A percentile compares a stretch with the other conserved stretches of the same genome.
phyloP scores from a whole-genome alignment of 106 monocot genomes.

The Apostasia ramifera region DNA sequence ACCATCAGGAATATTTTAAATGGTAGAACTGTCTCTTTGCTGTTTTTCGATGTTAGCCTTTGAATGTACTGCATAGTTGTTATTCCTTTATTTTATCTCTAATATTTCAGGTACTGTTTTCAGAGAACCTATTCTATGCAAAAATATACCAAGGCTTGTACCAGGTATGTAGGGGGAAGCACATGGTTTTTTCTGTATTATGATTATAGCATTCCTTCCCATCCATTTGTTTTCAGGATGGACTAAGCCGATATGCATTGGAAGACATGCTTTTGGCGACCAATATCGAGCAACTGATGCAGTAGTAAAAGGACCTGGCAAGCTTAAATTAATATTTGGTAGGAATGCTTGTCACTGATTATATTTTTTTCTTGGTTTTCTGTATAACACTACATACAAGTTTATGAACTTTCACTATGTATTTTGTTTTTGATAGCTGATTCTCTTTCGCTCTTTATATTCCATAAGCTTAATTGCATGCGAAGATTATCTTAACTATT shows the following conservation, averaged over 20 bases:
- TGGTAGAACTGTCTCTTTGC: conserved; percentile 27
- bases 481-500: no score
- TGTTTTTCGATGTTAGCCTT: background rate
- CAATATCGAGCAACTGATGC: conserved; percentile 86
- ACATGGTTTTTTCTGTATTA: background rate
- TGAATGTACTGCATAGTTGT: background rate
- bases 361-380: background rate
- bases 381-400: no score
- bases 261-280: conserved; percentile 98
- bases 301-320: conserved; percentile 83
- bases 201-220: background rate
- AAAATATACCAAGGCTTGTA: conserved; percentile 77
- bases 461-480: no score
- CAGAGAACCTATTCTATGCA: conserved; percentile 95
- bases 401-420: background rate
- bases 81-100: background rate
- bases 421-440: background rate
- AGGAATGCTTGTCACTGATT: background rate
- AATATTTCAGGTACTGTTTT: conserved; percentile 72
- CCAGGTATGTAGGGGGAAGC: conserved; percentile 36
- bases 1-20: conserved; percentile 95
- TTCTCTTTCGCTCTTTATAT: no score
- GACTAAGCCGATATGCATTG: conserved; percentile 95
- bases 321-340: conserved; percentile 89
- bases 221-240: conserved; percentile 43